Base-by-base conservation (phyloP, 768 basidiomycete genomes). In the Trametes elegans region DNA sequence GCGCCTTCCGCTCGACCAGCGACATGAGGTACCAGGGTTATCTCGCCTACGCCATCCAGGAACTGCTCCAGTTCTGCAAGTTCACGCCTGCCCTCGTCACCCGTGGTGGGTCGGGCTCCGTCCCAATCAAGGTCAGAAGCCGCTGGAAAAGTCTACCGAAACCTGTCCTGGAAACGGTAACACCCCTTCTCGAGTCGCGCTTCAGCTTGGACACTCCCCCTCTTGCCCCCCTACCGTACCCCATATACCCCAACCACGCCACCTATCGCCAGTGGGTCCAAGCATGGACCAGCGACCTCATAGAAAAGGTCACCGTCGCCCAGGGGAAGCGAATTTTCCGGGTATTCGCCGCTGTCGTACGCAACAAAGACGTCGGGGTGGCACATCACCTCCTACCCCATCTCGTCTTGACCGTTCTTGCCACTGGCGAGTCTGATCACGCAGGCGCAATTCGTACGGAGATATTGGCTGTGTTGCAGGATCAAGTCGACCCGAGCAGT, bases 211-310 rank as follows among this genome's bases (percentile, higher is more conserved):
- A 64, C 2, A 51, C 63, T 3, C 56, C 57, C 7, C 63, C 69
- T 6, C 14, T 24, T 5, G 23, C 36, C 26, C 40, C 41, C 4
- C 36, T 45, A 11, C 18, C 46, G 11, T 53, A 86, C 59, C 95
- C 96, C 2, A 84, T 98, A 52, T 99, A 98, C 71, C 78, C 82
- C 0, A 71, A 72, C 5, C 79, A 85, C 53, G 68, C 81, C 2
- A 96, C 93, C 0, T 99, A 98, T 70, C 84, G 95, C 36, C 95
- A 98, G 69, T 99, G 97, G 97, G 81, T 98, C 29, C 93, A 96
- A 60, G 67, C 81, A 0, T 98, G 95, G 93, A 85, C 93, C 1
- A 76, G 80, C 9, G 79, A 92, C 68, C 79, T 99, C 31, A 90
- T 98, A 50, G 76, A 80, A 10, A 79, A 75, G 52, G 83, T 80